These are phyloP conservation scores for Nitzschia sp. DNA, from an alignment of 108 stramenopile species.

Conservation along the genomic window DNA sequence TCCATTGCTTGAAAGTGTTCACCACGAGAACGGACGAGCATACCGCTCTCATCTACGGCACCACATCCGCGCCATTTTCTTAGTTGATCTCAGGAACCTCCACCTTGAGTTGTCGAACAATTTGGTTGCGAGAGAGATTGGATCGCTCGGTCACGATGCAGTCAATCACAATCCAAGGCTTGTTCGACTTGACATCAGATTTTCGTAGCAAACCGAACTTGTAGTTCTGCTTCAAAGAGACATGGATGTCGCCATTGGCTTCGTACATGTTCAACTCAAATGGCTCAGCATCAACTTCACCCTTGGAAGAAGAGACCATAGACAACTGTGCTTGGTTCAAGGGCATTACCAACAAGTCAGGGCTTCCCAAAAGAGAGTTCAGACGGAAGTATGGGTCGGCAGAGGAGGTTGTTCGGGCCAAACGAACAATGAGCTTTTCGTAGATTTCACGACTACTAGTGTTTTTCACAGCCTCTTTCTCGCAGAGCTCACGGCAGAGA, in stretches of 20 bases:
- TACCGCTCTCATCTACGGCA: background rate
- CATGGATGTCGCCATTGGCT: conserved; percentile 57
- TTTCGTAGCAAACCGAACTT: conserved; percentile 64
- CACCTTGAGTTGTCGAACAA: conserved; percentile 52
- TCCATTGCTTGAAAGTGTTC: too few species aligned
- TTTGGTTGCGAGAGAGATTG: conserved; percentile 59
- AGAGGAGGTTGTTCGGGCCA: conserved; percentile 29
- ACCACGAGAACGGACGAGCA: background rate
- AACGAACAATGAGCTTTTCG: conserved; percentile 23
- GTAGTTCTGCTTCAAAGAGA: conserved; percentile 45
- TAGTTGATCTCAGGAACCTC: conserved; percentile 7
- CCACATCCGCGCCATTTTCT: background rate
- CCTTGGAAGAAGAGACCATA: background rate
- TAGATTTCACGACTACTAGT: conserved; percentile 25
- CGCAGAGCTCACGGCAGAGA: conserved; percentile 37
- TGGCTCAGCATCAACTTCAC: conserved; percentile 12
- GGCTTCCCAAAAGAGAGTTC: conserved; percentile 44
- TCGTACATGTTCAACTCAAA: conserved; percentile 65
- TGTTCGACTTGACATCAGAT: conserved; percentile 47
- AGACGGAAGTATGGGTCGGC: conserved; percentile 42
- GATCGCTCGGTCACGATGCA: conserved; percentile 63
- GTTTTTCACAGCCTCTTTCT: conserved; percentile 17
- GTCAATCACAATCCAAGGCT: conserved; percentile 65
- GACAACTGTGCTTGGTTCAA: background rate
- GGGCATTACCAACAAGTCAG: conserved; percentile 37